Evolutionary conservation across 2,329 filamentous ascomycete species (phyloP), one percentile per base, ranked within the genome.

Genomic region (Phoma sp.): DNA sequence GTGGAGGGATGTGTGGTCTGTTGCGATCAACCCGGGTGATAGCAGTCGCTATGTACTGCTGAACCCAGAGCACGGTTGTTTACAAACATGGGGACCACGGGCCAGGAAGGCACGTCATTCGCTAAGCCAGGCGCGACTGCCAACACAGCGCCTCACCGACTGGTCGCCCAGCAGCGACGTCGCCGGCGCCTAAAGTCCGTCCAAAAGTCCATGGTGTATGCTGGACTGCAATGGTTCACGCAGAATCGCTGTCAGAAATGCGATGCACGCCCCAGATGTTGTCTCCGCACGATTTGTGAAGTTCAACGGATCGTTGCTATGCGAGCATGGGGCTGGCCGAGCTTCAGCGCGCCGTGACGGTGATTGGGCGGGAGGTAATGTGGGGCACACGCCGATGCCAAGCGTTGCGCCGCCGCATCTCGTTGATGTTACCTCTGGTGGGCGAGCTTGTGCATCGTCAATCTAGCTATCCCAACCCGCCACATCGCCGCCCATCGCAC

Each of bases 141-240:
- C 64, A 67, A 61, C 65, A 53, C 67, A 61, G 57, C 62, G 36
- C 62, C 48, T 40, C 45, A 45, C 51, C 39, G 34, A n/a, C 40
- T 38, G 23, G 59, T 72, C 67, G 57, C 69, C 58, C 53, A 61
- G 68, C 71, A 73, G 71, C 71, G 50, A 40, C 30, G 17, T 17
- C 26, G 23, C 43, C 38, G n/a, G 38, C 39, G 45, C 20, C 29
- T 40, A 21, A 10, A 1, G n/a, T 9, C 5, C 10, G 32, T 5
- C 17, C 14, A 1, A 6, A 1, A 14, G 18, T n/a, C 30, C 36
- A 15, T 15, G 51, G 39, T 10, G 38, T 11, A 21, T 34, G 23
- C 39, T 20, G 33, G 42, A n/a, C 7, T 5, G 39, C 17, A 2
- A 4, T 17, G 28, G 51, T 40, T 45, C 45, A 32, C 33, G 26